Percentiles rank a stretch among this genome's conserved stretches.
Conservation (phyloP, 1,284 basidiomycete species). For the Melampsora americana region DNA sequence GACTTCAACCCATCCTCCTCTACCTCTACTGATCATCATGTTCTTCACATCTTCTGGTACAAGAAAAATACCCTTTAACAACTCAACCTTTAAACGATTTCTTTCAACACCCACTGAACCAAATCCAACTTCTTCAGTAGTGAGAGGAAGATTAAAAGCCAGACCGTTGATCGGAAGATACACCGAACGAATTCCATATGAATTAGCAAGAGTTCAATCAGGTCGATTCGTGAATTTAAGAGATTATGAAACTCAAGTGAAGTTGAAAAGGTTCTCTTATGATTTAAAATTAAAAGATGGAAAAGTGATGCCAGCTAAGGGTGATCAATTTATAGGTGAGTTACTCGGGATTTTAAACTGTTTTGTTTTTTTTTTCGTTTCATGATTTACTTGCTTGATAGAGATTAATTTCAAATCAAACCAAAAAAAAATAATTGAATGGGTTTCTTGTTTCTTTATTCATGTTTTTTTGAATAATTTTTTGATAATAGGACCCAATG, state of each 20-base stretch:
- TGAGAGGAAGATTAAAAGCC: constrained; percentile 8
- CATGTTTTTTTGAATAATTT: no score
- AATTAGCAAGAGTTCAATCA: constrained; percentile 40
- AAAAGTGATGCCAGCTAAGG: constrained; percentile 31
- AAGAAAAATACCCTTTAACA: background rate
- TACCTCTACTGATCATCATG: no score
- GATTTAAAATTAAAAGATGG: constrained; percentile 39
- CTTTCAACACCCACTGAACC: background rate
- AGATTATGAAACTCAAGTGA: constrained; percentile 41
- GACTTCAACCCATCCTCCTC: no score
- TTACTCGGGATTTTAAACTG: no score
- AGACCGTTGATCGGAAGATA: constrained; percentile 26
- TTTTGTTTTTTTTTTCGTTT: no score
- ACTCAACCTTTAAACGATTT: background rate
- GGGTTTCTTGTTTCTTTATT: no score
- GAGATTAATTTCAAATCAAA: no score
- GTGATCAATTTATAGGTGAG: constrained; percentile 26
- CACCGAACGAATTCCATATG: constrained; percentile 22
- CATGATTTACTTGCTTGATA: no score
- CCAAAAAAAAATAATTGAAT: no score
- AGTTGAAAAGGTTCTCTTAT: constrained; percentile 31
- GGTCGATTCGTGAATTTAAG: constrained; percentile 31
- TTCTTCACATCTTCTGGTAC: background rate
- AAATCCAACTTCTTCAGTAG: background rate
- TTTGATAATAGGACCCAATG: constrained; percentile 43